Evolutionary conservation across 352 stramenopile species (phyloP), one percentile per base, ranked within the genome.

Genomic region (Globisporangium cylindrosporum): DNA sequence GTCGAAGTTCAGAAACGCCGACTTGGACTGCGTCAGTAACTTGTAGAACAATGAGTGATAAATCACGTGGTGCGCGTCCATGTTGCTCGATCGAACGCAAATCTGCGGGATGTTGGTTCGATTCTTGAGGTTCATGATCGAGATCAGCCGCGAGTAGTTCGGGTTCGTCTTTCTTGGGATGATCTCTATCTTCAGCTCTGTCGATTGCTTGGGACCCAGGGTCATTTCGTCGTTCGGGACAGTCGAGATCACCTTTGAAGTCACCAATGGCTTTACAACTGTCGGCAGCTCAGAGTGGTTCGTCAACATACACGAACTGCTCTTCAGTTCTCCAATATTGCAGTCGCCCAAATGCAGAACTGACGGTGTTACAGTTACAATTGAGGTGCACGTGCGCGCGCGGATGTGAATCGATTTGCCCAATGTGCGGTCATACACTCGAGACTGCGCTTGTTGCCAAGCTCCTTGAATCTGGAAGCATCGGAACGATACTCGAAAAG

Each of bases 1-100:
- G 25, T 96, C 89, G 62, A 96, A 96, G 54, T 95, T 96, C 36
- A 96, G 65, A 57, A 96, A 95, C 51, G 87, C 89, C 14, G 88
- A 94, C 62, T 81, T 88, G 29, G 86, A 92, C 49, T 86, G 87
- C 22, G 89, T 97, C 63, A 95, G 63, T 25, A 97, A 75, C 61
- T 94, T 95, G 85, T 97, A 97, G 66, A 95, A 97, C 38, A 95
- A 72, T 36, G 89, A 97, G 64, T 97, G 89, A 64, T 97, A 97
- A 62, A 97, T 97, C 34, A 97, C 89, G 65, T 96, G 88, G 59
- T 97, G 88, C 1, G 89, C 88, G 57, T 97, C 89, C 89, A 97
- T 97, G 70, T 97, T 97, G 77, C 88, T 95, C 12, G 88, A 96
- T 9, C 88, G 86, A 9, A 97, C 88, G 46, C 88, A 95, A 29